phyloP scores from a whole-genome alignment of 352 stramenopile genomes.

The Pythium aristosporum region DNA sequence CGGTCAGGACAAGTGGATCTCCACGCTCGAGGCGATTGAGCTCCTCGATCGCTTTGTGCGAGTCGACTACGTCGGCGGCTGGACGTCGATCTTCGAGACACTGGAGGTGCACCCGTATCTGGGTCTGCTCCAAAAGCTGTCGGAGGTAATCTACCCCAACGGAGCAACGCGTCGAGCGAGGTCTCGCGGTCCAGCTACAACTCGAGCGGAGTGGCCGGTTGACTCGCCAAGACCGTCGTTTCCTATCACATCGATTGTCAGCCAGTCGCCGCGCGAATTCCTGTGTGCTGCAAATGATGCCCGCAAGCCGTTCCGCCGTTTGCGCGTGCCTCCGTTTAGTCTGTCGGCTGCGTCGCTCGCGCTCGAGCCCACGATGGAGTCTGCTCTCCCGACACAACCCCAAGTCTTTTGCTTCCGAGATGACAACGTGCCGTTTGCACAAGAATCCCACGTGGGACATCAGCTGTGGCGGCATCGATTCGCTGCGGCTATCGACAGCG shows the following conservation, averaged over 20 bases:
- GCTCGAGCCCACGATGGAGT: conserved; percentile 4
- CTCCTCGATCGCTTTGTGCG: background rate
- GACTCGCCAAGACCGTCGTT: background rate
- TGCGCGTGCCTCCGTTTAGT: conserved; percentile 14
- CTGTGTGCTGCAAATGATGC: conserved; percentile 2
- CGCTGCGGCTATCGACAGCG: conserved; percentile 16
- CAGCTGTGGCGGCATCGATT: conserved; percentile 11
- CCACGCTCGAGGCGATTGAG: background rate
- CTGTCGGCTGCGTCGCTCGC: conserved; percentile 12
- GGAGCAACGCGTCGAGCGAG: background rate
- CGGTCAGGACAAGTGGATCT: background rate
- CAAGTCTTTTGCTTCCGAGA: conserved; percentile 16
- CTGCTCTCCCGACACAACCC: background rate
- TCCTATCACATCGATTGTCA: conserved; percentile 5
- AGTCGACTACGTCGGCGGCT: background rate
- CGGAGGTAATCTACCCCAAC: background rate
- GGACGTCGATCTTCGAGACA: background rate
- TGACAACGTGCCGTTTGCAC: background rate
- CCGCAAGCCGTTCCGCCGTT: background rate
- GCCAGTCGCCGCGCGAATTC: conserved; percentile 23
- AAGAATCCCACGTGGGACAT: background rate
- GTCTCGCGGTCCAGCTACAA: background rate
- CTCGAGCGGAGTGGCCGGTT: conserved; percentile 7
- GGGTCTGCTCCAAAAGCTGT: too few relatives aligned
- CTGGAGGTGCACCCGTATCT: too few relatives aligned